These are phyloP conservation scores for Colletotrichum godetiae DNA, from an alignment of 2,329 filamentous ascomycete species.

Conservation along the genomic window DNA sequence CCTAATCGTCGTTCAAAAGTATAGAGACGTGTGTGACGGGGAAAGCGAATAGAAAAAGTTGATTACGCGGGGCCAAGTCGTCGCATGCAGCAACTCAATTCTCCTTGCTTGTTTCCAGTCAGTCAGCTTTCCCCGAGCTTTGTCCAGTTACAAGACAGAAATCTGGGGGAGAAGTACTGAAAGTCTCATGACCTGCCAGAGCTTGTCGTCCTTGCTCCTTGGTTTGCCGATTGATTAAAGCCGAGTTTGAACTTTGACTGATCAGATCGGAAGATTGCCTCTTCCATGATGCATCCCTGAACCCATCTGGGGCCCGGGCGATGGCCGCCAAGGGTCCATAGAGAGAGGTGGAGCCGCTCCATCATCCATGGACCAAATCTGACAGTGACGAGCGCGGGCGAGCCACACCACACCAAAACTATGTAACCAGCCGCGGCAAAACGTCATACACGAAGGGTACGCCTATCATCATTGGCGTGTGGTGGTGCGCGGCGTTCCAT, in stretches of 20 bases:
- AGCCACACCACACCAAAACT: slow-evolving; percentile 17
- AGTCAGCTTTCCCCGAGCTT: neutral
- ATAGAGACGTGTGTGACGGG: neutral
- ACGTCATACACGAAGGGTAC: slow-evolving; percentile 32
- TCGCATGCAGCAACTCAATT: slow-evolving; percentile 16
- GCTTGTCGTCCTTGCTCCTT: slow-evolving; percentile 1
- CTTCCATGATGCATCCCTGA: slow-evolving; percentile 29
- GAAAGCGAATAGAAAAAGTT: neutral
- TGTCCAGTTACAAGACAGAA: neutral
- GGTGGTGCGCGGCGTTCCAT: neutral
- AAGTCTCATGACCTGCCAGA: slow-evolving; percentile 10
- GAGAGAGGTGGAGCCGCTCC: slow-evolving; percentile 10
- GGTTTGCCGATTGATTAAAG: slow-evolving; percentile 1
- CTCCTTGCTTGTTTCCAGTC: neutral
- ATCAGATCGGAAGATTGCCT: slow-evolving; percentile 33
- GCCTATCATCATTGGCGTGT: slow-evolving; percentile 17
- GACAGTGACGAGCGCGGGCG: slow-evolving; percentile 25
- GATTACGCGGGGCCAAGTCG: neutral
- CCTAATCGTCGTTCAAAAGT: neutral
- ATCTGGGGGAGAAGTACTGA: neutral
- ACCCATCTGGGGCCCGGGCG: slow-evolving; percentile 11
- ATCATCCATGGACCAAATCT: slow-evolving; percentile 4
- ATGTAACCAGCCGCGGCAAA: slow-evolving; percentile 27
- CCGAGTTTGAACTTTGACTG: slow-evolving; percentile 16
- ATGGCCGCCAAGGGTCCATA: slow-evolving; percentile 25